phyloP scores from a whole-genome alignment of 2,329 filamentous ascomycete species.

The Claviceps sorghi region DNA sequence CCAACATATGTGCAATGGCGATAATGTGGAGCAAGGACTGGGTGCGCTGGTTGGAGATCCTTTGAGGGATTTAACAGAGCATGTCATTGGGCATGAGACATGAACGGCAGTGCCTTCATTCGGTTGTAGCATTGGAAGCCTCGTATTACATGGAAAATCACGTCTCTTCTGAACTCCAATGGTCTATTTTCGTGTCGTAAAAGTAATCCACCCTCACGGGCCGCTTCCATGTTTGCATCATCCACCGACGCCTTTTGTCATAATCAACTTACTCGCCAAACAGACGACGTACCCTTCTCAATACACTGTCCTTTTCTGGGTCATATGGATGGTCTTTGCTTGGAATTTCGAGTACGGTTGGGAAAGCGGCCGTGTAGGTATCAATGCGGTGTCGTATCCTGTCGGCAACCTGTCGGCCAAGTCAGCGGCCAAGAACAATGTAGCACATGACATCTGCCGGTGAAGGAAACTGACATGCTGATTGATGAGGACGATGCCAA shows the following conservation, averaged over 20 bases:
- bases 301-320: slow-evolving; percentile 93
- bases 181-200: background rate
- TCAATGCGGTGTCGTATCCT: slow-evolving; percentile 84
- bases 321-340: slow-evolving; percentile 99
- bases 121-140: background rate
- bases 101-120: background rate
- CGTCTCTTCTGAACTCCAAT: background rate
- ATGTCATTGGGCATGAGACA: background rate
- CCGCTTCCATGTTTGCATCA: background rate
- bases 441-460: background rate
- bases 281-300: slow-evolving; percentile 62
- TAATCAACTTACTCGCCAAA: slow-evolving; percentile 48
- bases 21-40: background rate
- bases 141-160: background rate
- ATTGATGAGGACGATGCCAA: slow-evolving; percentile 92
- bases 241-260: background rate
- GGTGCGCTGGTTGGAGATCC: background rate
- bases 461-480: slow-evolving; percentile 57
- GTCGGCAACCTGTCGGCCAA: slow-evolving; percentile 60
- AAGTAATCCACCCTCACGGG: background rate
- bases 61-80: background rate
- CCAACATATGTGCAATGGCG: background rate
- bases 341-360: slow-evolving; percentile 90
- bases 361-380: slow-evolving; percentile 85
- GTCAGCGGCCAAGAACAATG: background rate